Base-by-base conservation (phyloP, 139 green algal genomes). In the Chloropicon primus region DNA sequence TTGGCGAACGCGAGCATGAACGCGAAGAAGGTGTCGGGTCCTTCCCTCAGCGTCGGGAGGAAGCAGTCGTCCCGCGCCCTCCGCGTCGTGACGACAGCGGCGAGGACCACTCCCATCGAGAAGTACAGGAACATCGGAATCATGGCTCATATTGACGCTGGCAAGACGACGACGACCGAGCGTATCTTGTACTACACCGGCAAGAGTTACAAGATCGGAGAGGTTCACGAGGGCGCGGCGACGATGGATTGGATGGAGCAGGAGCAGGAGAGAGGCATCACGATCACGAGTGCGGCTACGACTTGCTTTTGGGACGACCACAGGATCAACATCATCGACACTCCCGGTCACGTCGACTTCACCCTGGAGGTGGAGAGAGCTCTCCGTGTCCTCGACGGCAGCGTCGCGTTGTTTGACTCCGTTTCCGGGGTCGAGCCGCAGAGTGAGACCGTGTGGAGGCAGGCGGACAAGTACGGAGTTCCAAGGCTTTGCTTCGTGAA, bases 271-370 rank as follows among this genome's bases (percentile, higher is more conserved):
- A 87, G 96, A 72, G 96, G 96, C 54, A 99, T 99, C 88, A 99
- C 96, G 79, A 99, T 99, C 88, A 98, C 94, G 0, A 93, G 90
- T 28, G 96, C 96, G 27, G 96, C 96, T 76, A 99, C 95, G 72
- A 98, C 94, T 2, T 97, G 93, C 90, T 81, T 87, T 29, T 99
- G 96, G 95, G 89, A 96, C n/a, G 89, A 92, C 80, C 87, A 97
- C 86, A 87, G 93, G 73, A 94, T 99, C 85, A 99, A 99, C 87
- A 97, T 99, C 85, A 99, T 99, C 79, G 96, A 99, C 87, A 99
- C 96, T 2, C 96, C 96, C 25, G 94, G 94, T 21, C 93, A 98
- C 90, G 94, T 97, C 25, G 93, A 97, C 88, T 97, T 97, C 86
- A 97, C 93, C 22, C 86, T 97, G 28, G 93, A 97, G 89, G 91